Base-by-base conservation (phyloP, 2,329 filamentous ascomycete genomes). In the Claviceps africana region DNA sequence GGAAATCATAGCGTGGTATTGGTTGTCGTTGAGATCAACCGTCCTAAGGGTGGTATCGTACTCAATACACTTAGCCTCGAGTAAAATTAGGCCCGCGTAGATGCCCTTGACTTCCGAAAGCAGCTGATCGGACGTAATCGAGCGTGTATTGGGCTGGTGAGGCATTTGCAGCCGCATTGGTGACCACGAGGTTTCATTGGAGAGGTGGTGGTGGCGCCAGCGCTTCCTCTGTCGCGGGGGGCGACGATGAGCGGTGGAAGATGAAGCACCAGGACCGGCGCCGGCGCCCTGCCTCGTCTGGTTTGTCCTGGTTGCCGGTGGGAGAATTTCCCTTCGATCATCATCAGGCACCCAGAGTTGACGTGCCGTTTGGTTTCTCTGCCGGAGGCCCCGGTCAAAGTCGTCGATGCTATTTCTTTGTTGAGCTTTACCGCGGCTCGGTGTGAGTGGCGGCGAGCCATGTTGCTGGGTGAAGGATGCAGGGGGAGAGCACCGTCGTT, bases 51-150 rank as follows among this genome's bases (percentile, higher is more conserved):
- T 74, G 9, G 79, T 81, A 58, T 91, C 86, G 1, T 94, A 83
- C 51, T 94, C 85, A 0, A 94, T 90, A 59, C 88, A 91, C 59
- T 93, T 88, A 25, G 79, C 81, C 62, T 97, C 91, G 0, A 95
- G 86, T 81, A 93, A 87, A 0, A 88, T 83, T 0, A 96, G 68
- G 0, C 86, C 88, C 0, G 83, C 82, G 60, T 95, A 95, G 3
- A 93, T 93, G 0, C 82, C 82, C 53, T 88, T 88, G 0, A 94
- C 85, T 60, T 95, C 88, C 0, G 82, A 81, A 0, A 88, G 79
- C 0, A 95, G 73, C 58, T 95, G 85, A 1, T 89, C 83, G 55
- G 88, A 83, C 0, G 82, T 83, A 8, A 93, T 89, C 0, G 81
- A 77, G 0, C 82, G 69, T 0, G 82, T 86, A 49, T 83, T 76